These are phyloP conservation scores for Oenanthe sinensis DNA, from an alignment of 129 eudicot species.

Conservation along the genomic window DNA sequence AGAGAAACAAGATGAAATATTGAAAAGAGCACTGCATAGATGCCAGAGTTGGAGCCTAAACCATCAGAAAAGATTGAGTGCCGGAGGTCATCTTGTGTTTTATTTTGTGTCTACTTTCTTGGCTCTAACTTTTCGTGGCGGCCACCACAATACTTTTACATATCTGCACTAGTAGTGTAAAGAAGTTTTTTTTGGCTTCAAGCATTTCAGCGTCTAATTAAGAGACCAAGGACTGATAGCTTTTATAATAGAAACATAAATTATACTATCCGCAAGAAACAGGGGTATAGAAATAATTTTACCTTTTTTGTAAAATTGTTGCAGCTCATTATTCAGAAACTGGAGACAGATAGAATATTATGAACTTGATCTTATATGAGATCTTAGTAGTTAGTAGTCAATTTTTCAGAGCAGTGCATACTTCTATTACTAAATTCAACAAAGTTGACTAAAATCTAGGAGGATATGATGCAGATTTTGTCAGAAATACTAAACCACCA, in stretches of 20 bases:
- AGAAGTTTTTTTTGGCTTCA: too few species aligned
- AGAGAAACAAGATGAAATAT: not conserved
- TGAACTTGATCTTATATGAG: not conserved
- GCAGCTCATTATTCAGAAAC: not conserved
- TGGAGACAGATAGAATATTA: not conserved
- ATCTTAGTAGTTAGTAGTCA: not conserved
- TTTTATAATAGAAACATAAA: not conserved
- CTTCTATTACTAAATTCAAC: not conserved
- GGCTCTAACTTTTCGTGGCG: too few species aligned
- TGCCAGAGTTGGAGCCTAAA: not conserved
- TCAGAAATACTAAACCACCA: not conserved
- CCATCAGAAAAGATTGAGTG: not conserved
- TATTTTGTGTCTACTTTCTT: too few species aligned
- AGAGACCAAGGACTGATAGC: too few species aligned
- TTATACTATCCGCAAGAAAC: not conserved
- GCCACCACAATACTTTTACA: too few species aligned
- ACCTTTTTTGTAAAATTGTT: too few species aligned
- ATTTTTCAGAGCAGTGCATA: not conserved
- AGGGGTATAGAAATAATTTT: not conserved
- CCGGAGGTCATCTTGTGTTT: too few species aligned
- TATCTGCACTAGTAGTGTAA: too few species aligned
- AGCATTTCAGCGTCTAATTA: too few species aligned
- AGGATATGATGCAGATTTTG: not conserved
- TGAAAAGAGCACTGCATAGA: not conserved
- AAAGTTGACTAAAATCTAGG: not conserved